Evolutionary conservation across 768 basidiomycete genomes (phyloP), one percentile per base, ranked within the genome.

Genomic region (Trametes punicea): DNA sequence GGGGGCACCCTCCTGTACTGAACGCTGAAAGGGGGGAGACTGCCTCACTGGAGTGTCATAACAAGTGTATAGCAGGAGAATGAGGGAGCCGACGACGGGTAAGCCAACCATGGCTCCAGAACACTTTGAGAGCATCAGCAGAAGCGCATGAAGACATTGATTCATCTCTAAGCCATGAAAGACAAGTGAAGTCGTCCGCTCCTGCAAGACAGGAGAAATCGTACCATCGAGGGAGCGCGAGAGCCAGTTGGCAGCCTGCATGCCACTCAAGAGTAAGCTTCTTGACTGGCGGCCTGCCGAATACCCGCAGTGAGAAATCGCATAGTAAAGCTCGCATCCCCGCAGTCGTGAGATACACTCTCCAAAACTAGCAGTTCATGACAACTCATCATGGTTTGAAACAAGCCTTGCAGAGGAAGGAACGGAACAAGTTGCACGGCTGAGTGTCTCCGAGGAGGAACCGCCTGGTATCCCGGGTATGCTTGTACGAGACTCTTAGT

Each of bases 11-110:
- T 46, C 34, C 20, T 16, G 42, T 44, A 51, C 21, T 46, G 56
- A n/a, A n/a, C n/a, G n/a, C n/a, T n/a, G n/a, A n/a, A n/a, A n/a
- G n/a, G n/a, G n/a, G n/a, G n/a, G n/a, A n/a, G n/a, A n/a, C n/a
- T n/a, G n/a, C n/a, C n/a, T n/a, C n/a, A n/a, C n/a, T n/a, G n/a
- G n/a, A n/a, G n/a, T n/a, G n/a, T n/a, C n/a, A n/a, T n/a, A n/a
- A n/a, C n/a, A n/a, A n/a, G n/a, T n/a, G n/a, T 18, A 48, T 1
- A 57, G 56, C 21, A 57, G 56, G 18, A 40, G 30, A 2, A n/a
- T n/a, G n/a, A 56, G 15, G 11, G 55, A 41, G 25, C 50, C 21
- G 20, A 21, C 47, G 0, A 48, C 55, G 21, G 47, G 30, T 2
- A 33, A 34, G 23, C 23, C 23, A 20, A 15, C 7, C 47, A 50